phyloP scores from a whole-genome alignment of 495 filamentous ascomycete species.

The Cercophora sp. region DNA sequence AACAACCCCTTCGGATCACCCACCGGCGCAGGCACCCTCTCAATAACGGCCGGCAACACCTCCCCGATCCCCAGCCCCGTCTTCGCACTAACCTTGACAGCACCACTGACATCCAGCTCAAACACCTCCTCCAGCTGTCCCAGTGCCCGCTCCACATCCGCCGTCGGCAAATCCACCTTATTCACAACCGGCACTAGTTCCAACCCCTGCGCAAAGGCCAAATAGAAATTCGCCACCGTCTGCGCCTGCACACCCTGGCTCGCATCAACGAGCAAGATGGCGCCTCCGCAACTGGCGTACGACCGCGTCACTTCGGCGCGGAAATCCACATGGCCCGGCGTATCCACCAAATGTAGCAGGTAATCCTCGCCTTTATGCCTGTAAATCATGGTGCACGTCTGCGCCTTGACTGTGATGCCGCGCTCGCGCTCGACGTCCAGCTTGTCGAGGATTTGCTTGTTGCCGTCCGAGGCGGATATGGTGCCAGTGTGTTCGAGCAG shows the following conservation, averaged over 20 bases:
- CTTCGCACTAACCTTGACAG: slow-evolving; percentile 88
- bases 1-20: slow-evolving; percentile 70
- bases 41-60: slow-evolving; percentile 78
- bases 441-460: slow-evolving; percentile 96
- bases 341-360: slow-evolving; percentile 91
- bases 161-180: slow-evolving; percentile 88
- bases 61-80: slow-evolving; percentile 81
- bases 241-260: slow-evolving; percentile 91
- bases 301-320: slow-evolving; percentile 90
- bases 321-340: slow-evolving; percentile 96
- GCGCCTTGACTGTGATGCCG: slow-evolving; percentile 97
- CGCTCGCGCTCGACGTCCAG: slow-evolving; percentile 93
- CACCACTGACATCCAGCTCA: slow-evolving; percentile 76
- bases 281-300: slow-evolving; percentile 93
- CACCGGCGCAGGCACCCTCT: slow-evolving; percentile 73
- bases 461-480: slow-evolving; percentile 70
- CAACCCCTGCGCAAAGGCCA: slow-evolving; percentile 10
- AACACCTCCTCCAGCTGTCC: slow-evolving; percentile 82
- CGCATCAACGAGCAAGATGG: slow-evolving; percentile 87
- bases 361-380: slow-evolving; percentile 78
- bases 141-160: slow-evolving; percentile 78
- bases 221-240: slow-evolving; percentile 67
- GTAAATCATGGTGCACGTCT: slow-evolving; percentile 97
- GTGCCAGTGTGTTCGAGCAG: slow-evolving; percentile 93
- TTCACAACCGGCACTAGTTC: slow-evolving; percentile 86